Evolutionary conservation across 257 asterid genomes (phyloP), one percentile per base, ranked within the genome.

Genomic region (Solanum habrochaites): DNA sequence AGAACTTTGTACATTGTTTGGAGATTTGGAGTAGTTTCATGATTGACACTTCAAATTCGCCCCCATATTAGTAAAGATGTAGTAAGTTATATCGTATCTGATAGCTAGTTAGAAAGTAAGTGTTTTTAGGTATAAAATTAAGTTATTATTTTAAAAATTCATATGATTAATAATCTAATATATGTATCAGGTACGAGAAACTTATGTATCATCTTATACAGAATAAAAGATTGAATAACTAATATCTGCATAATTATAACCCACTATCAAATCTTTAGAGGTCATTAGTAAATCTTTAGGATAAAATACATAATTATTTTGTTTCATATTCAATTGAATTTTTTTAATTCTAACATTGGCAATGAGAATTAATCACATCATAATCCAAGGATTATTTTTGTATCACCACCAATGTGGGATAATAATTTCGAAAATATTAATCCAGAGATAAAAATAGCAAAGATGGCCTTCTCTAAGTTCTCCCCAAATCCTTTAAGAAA

Each of bases 221-320:
- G 0, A 0, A 25, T 64, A 64, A 5, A 64, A 64, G 1, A 64
- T 64, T 2, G 0, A 64, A 64, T 11, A 11, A 25, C 1, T 3
- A 64, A 64, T 64, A n/a, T 18, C 0, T n/a, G 0, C 4, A 11
- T 64, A 64, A 64, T 64, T n/a, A 0, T 64, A 64, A 5, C 1
- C 0, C 25, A 1, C 18, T 4, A 25, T 11, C 18, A 25, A 2
- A 2, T 0, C 2, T 27, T 27, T 6, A 13, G 37, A 21, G 11
- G 39, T 14, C 11, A 13, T 27, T 67, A 67, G 2, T 27, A 27
- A 67, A 67, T 0, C 21, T 16, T 52, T 52, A 52, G 62, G 2
- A 52, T 52, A 52, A 49, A 52, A 52, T 52, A 6, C n/a, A 52
- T 52, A 9, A 52, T 52, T 52, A 16, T 52, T 52, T 18, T 16